Evolutionary conservation across 768 basidiomycete genomes (phyloP).

Genomic region (Pisolithus sp.): DNA sequence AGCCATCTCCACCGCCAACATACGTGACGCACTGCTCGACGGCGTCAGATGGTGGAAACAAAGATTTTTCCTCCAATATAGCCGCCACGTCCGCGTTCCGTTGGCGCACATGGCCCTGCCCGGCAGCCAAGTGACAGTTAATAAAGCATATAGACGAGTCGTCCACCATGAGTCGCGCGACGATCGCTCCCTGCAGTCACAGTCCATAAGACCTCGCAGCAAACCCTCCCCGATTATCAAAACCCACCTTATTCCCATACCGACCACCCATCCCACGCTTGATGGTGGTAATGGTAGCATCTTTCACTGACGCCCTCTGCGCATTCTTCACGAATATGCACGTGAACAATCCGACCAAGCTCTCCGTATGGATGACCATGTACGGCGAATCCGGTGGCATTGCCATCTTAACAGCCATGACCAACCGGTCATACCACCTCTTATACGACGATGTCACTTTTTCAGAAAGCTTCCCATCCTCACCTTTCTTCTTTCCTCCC

Average conservation of each 20-base stretch:
- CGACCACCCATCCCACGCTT: slow-evolving; percentile 90
- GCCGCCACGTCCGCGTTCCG: slow-evolving; percentile 85
- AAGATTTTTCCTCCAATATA: slow-evolving; percentile 74
- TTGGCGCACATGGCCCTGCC: slow-evolving; percentile 74
- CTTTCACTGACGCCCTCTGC: slow-evolving; percentile 54
- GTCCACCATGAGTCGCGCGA: slow-evolving; percentile 84
- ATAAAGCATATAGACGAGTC: slow-evolving; percentile 92
- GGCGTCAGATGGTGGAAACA: slow-evolving; percentile 47
- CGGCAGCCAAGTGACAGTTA: slow-evolving; percentile 97
- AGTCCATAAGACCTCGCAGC: not conserved
- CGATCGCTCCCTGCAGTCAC: slow-evolving; percentile 71
- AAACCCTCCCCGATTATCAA: not conserved
- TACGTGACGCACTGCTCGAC: slow-evolving; percentile 59
- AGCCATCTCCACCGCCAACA: slow-evolving; percentile 87
- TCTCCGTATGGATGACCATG: slow-evolving; percentile 77
- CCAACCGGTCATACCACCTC: slow-evolving; percentile 80
- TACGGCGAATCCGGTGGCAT: slow-evolving; percentile 76
- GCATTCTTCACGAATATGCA: slow-evolving; percentile 66
- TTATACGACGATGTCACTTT: slow-evolving; percentile 85
- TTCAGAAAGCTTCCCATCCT: slow-evolving; percentile 52
- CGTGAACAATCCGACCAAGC: slow-evolving; percentile 82
- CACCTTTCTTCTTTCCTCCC: slow-evolving; percentile 58
- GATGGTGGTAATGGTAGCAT: slow-evolving; percentile 70
- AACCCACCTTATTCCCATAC: slow-evolving; percentile 87
- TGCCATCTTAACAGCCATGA: slow-evolving; percentile 61